Evolutionary conservation across 768 basidiomycete species (phyloP), one percentile per base, ranked within the genome.

Genomic region (Lentinula edodes): DNA sequence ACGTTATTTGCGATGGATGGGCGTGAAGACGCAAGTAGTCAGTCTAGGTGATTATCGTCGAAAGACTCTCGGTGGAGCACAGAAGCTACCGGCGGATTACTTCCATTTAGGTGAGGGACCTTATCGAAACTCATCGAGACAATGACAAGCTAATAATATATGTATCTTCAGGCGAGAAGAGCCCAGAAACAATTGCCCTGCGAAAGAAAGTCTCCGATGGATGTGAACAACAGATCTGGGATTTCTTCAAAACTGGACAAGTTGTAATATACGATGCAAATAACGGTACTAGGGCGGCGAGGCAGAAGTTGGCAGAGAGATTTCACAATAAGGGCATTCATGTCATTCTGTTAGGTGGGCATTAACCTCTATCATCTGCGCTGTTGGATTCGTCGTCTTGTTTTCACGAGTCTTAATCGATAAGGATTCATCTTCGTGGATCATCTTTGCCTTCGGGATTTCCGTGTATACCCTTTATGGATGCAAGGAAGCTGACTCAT

Each of bases 201-300:
- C 79, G 97, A 56, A 80, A 84, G 66, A 83, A 80, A 67, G 85
- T 96, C 64, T 84, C 88, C 46, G 80, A 82, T 0, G 92, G 89
- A n/a, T 91, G 97, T 64, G 95, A 98, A 75, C 82, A 90, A 71
- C 78, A 88, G 52, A 93, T 98, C 45, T 89, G 86, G 84, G 86
- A 93, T 64, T 97, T 90, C 74, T 98, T 96, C 74, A 80, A 82
- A 62, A 75, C 73, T 2, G 90, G 93, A 5, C 97, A 99, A 72
- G 95, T 98, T 28, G 93, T 96, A 41, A 95, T 99, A 64, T 98
- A 98, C 76, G 97, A 99, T 71, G 97, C 97, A 34, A 99, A 99
- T 70, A 98, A 98, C 67, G 94, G 94, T 1, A 86, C 85, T 6
- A 78, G 80, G 20, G 81, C 80, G 52, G 81, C 81, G 35, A 78